phyloP scores from a whole-genome alignment of 768 basidiomycete genomes.

The Mycena floridula region DNA sequence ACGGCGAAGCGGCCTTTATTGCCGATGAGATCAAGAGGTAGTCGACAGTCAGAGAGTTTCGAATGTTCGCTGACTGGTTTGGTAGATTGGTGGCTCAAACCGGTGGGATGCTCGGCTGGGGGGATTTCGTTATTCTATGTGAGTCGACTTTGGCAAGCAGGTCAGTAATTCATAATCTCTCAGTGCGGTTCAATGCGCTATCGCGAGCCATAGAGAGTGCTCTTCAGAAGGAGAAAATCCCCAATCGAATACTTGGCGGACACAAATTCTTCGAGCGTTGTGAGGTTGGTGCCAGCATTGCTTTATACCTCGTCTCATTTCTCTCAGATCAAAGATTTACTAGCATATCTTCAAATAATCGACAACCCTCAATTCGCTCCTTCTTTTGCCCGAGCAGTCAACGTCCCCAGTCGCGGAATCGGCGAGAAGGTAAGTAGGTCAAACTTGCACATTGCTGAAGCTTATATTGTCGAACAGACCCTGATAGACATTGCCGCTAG shows the following conservation, averaged over 20 bases:
- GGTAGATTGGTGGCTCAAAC: slow-evolving; percentile 56
- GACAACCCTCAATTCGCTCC: slow-evolving; percentile 67
- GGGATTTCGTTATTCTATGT: slow-evolving; percentile 84
- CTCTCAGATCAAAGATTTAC: slow-evolving; percentile 66
- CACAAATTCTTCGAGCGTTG: slow-evolving; percentile 84
- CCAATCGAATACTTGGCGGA: slow-evolving; percentile 68
- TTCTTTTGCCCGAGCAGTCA: slow-evolving; percentile 67
- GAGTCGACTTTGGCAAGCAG: slow-evolving; percentile 19
- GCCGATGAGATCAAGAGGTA: slow-evolving; percentile 67
- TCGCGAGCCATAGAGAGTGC: slow-evolving; percentile 72
- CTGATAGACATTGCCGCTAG: slow-evolving; percentile 48
- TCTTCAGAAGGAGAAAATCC: slow-evolving; percentile 75
- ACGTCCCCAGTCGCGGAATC: slow-evolving; percentile 64
- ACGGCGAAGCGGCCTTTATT: slow-evolving; percentile 65
- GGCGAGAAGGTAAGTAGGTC: slow-evolving; percentile 60
- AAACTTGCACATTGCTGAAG: neutral
- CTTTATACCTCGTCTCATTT: neutral
- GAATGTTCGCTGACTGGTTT: neutral
- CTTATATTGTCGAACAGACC: slow-evolving; percentile 33
- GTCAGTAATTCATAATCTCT: slow-evolving; percentile 2
- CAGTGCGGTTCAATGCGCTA: slow-evolving; percentile 78
- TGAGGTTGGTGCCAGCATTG: slow-evolving; percentile 41
- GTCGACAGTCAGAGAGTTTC: neutral
- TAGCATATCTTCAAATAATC: slow-evolving; percentile 77
- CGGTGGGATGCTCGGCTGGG: slow-evolving; percentile 64